Base-by-base conservation (phyloP, 2,329 filamentous ascomycete species). In the Hymenoscyphus salicellus region DNA sequence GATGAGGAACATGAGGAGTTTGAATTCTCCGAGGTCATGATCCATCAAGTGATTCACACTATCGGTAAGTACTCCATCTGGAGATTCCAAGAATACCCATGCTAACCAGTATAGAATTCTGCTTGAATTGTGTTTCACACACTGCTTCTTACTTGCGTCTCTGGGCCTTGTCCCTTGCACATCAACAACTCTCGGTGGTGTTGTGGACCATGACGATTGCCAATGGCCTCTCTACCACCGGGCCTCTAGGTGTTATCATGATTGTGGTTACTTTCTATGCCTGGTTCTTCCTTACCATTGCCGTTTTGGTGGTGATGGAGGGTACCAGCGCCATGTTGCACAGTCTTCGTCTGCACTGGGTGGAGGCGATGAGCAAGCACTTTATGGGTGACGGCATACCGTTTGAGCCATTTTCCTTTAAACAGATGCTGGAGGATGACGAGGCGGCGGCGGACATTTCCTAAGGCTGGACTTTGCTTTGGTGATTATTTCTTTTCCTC, bases 141-240 rank as follows among this genome's bases (percentile, higher is more conserved):
- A 99, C 96, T 4, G 95, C 95, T 4, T 99, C 95, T 0, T 99
- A 99, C 79, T 90, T 99, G 58, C 95, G 95, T 83, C 90, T 99
- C 55, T 99, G 95, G 95, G 95, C 95, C 36, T 79, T 99, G 72
- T 99, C 95, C 1, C 89, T 99, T 66, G 95, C 95, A 36, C 95
- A 99, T 83, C 95, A 99, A 78, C 95, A 98, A 84, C 88, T 99
- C 66, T 97, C 92, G 58, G 90, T 93, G 69, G 95, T 99, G 68
- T 85, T 99, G 58, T 99, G 95, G 95, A 86, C 86, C 73, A 99
- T 99, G 95, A 99, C 95, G 1, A 83, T 99, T 60, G 89, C 84
- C 33, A 89, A 88, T 60, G 89, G 91, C 3, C 90, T 99, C 65
- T 79, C 80, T 28, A 86, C 83, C 71, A 83, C 82, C 1, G 90